phyloP scores from a whole-genome alignment of 495 filamentous ascomycete genomes.

The Opeltia flavorubescens region DNA sequence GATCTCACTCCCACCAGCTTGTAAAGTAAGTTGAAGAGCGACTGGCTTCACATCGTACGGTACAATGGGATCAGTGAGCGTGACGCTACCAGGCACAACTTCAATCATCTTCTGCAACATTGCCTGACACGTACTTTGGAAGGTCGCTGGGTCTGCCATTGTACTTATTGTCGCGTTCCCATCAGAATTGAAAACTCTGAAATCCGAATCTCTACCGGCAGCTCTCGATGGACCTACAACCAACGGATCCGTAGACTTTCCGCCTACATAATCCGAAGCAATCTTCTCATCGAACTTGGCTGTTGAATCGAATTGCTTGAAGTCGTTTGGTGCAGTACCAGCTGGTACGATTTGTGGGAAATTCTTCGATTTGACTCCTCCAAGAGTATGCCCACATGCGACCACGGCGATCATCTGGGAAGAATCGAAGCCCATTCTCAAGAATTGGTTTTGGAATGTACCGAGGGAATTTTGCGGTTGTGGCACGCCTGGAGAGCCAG shows the following conservation, averaged over 20 bases:
- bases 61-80: conserved; percentile 35
- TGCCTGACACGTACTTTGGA: conserved; percentile 33
- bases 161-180: conserved; percentile 37
- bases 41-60: conserved; percentile 47
- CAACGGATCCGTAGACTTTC: conserved; percentile 23
- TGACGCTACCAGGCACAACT: conserved; percentile 34
- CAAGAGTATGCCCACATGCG: conserved; percentile 49
- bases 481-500: conserved; percentile 37
- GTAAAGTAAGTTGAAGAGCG: conserved; percentile 25
- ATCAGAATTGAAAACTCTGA: conserved; percentile 41
- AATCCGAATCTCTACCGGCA: conserved; percentile 32
- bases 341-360: conserved; percentile 39
- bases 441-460: conserved; percentile 40
- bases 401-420: conserved; percentile 45
- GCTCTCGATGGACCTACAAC: conserved; percentile 32
- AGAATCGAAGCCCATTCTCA: conserved; percentile 38
- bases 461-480: conserved; percentile 38
- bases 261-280: conserved; percentile 37
- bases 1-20: conserved; percentile 19
- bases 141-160: conserved; percentile 24
- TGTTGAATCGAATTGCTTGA: conserved; percentile 29
- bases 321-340: conserved; percentile 31
- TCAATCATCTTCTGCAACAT: conserved; percentile 48
- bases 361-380: conserved; percentile 40
- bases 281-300: conserved; percentile 40